These are phyloP conservation scores for Aspergillus sp. DNA, from an alignment of 2,329 filamentous ascomycete species.

Conservation along the genomic window DNA sequence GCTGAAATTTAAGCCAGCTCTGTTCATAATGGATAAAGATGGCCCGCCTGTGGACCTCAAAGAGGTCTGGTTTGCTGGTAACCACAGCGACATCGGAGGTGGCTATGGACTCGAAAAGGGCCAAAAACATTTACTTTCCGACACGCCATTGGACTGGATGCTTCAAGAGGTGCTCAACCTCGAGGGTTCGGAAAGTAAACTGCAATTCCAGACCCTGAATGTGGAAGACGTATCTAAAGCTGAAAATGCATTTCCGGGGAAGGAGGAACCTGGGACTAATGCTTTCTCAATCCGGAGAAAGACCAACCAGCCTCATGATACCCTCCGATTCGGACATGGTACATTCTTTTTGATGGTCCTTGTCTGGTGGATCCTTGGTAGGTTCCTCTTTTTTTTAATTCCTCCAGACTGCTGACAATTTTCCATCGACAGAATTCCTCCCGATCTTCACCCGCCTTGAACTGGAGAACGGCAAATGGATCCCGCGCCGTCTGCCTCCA, in stretches of 20 bases:
- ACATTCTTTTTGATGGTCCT: constrained; percentile 17
- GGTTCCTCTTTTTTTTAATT: constrained; percentile 1
- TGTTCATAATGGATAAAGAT: constrained; percentile 28
- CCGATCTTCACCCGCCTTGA: constrained; percentile 31
- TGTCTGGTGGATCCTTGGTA: constrained; percentile 30
- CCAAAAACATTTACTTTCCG: constrained; percentile 34
- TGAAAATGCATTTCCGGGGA: constrained; percentile 7
- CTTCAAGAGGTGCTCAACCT: constrained; percentile 38
- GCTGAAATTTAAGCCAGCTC: constrained; percentile 48
- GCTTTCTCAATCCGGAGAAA: neutral
- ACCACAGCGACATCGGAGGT: constrained; percentile 48
- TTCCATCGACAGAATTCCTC: constrained; percentile 21
- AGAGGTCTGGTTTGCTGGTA: constrained; percentile 51
- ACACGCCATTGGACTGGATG: constrained; percentile 48
- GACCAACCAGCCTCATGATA: constrained; percentile 25
- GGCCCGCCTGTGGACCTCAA: constrained; percentile 36
- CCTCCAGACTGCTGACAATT: neutral
- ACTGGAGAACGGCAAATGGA: constrained; percentile 28
- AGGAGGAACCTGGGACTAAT: constrained; percentile 7
- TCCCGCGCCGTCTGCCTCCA: constrained; percentile 27
- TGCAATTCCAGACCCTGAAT: constrained; percentile 27
- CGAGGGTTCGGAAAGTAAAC: constrained; percentile 12
- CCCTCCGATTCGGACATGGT: constrained; percentile 24
- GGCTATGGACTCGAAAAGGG: constrained; percentile 39
- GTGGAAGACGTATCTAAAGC: constrained; percentile 17